Evolutionary conservation across 2,329 filamentous ascomycete species (phyloP), one percentile per base, ranked within the genome.

Genomic region (Exophiala spinifera): DNA sequence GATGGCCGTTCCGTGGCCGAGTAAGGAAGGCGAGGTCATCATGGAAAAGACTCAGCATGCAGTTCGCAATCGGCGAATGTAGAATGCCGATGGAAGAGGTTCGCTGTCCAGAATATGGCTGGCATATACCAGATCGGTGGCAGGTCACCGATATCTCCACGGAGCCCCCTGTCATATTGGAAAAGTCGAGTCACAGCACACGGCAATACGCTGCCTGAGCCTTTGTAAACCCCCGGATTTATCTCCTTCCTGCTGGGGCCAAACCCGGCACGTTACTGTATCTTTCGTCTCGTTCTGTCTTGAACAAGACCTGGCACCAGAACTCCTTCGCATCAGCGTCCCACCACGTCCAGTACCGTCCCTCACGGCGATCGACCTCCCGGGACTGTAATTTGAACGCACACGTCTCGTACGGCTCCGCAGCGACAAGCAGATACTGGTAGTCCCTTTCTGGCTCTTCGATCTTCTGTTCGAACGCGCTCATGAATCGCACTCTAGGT

Each of bases 401-500:
- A 70, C 92, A 95, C 1, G 91, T 97, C 82, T 99, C 92, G 75
- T 99, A 99, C 10, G 94, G 94, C 76, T 99, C 94, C 10, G 92
- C 94, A 1, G 94, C 92, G 10, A 99, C 88, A 48, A 97, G 79
- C 63, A 99, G 78, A 70, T 97, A 99, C 79, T 99, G 94, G 69
- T 87, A 97, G 64, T 85, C 86, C 75, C 94, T 91, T 72, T 99
- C 92, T 10, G 91, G 89, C 57, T 96, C 90, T 73, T 99, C 94
- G 49, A 96, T 79, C 72, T 88, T 91, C 80, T 99, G 94, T 73
- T 95, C 90, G 70, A 91, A 99, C 13, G 94, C 92, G 70, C 90
- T 95, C 91, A 97, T 97, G 72, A 99, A 95, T 61, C 95, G 85
- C 69, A 96, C 90, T 63, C 90, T 86, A 40, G 94, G 94, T 62